Evolutionary conservation across 805 yeast species (phyloP).

Genomic region (Suhomyces vadensis): DNA sequence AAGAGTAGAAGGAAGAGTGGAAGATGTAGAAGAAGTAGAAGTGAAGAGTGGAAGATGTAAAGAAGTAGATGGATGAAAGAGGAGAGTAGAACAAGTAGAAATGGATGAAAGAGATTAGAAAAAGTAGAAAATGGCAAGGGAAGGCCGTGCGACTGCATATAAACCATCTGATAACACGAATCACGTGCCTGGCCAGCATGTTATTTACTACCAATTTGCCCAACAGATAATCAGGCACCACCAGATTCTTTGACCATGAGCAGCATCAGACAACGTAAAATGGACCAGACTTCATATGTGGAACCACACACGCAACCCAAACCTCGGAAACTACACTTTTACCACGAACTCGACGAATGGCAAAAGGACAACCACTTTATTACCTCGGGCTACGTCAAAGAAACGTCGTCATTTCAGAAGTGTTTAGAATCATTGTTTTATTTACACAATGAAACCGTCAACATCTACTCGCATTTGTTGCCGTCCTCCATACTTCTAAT

Average conservation of each 20-base stretch:
- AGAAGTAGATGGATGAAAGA: no score
- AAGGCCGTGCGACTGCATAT: no score
- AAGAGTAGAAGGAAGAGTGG: neutral
- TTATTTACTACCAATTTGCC: no score
- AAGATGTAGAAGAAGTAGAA: no score
- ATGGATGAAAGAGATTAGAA: no score
- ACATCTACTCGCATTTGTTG: slow-evolving; percentile 65
- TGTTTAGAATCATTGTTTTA: slow-evolving; percentile 53
- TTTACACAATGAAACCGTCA: slow-evolving; percentile 71
- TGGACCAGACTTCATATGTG: neutral
- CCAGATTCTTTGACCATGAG: no score
- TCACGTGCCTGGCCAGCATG: no score
- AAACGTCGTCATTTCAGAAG: slow-evolving; percentile 46
- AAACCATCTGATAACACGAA: neutral
- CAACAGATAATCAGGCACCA: neutral
- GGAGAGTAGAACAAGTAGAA: no score
- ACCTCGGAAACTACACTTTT: slow-evolving; percentile 27
- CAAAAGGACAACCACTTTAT: slow-evolving; percentile 73
- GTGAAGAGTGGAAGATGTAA: neutral
- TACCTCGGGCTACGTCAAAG: slow-evolving; percentile 61
- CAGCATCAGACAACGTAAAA: slow-evolving; percentile 1
- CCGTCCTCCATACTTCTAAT: slow-evolving; percentile 41
- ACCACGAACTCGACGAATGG: slow-evolving; percentile 68
- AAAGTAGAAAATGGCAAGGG: no score
- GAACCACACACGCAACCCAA: neutral